These are phyloP conservation scores for Mycocentrospora acerina DNA, from an alignment of 2,329 filamentous ascomycete species.

Conservation along the genomic window DNA sequence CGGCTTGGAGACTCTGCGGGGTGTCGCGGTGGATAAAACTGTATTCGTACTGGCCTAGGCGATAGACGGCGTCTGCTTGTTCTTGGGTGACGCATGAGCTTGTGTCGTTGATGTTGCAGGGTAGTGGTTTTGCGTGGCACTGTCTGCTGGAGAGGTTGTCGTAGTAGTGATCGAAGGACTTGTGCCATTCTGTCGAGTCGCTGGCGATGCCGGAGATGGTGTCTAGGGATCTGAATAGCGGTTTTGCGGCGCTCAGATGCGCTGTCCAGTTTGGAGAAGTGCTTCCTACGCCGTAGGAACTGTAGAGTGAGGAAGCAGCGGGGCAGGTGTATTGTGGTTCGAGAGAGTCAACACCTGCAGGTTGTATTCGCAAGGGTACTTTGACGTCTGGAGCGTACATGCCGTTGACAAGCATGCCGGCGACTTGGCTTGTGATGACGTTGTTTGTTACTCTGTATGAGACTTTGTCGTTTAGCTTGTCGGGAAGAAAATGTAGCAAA, in stretches of 20 bases:
- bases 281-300: constrained; percentile 49
- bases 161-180: constrained; percentile 77
- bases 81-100: constrained; percentile 62
- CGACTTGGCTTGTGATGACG: constrained; percentile 78
- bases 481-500: constrained; percentile 67
- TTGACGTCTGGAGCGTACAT: constrained; percentile 50
- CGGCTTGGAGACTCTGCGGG: constrained; percentile 61
- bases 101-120: constrained; percentile 60
- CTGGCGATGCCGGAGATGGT: constrained; percentile 65
- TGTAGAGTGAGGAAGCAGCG: constrained; percentile 49
- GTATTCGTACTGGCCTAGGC: constrained; percentile 80
- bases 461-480: constrained; percentile 48
- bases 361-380: constrained; percentile 49
- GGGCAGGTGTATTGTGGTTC: constrained; percentile 72
- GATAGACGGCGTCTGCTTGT: constrained; percentile 69
- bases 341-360: constrained; percentile 66
- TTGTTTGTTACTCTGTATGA: constrained; percentile 78
- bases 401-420: constrained; percentile 70
- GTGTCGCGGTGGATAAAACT: constrained; percentile 73
- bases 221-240: constrained; percentile 64
- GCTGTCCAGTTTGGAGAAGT: constrained; percentile 56
- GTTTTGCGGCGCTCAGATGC: constrained; percentile 60
- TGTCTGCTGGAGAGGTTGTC: constrained; percentile 79
- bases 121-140: constrained; percentile 72
- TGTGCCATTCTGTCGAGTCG: constrained; percentile 64